Conservation (phyloP, 176 grass and related monocot species). For the Lolium rigidum region DNA sequence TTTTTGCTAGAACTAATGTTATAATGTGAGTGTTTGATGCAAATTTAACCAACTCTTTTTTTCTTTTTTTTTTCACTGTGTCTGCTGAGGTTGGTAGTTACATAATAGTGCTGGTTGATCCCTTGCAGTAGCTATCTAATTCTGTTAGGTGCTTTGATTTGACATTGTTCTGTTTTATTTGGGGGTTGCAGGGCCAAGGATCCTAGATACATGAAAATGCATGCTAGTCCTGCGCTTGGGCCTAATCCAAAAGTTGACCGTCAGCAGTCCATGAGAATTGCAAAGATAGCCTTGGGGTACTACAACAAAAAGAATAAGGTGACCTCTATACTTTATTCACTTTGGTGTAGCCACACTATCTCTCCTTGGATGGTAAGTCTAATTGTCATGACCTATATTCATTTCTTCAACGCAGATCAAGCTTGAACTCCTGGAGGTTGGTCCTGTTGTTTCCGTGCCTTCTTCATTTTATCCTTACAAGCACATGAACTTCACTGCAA, state of each 20-base stretch:
- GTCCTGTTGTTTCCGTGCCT: conserved; percentile 12
- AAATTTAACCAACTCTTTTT: neutral
- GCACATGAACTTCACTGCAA: conserved; percentile 32
- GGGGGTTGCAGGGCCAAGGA: neutral
- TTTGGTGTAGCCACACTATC: neutral
- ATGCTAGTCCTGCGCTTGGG: neutral
- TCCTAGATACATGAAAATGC: neutral
- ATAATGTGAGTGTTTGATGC: no score
- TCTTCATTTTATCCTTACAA: neutral
- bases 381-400: neutral
- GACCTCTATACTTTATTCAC: neutral
- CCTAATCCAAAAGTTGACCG: neutral
- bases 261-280: neutral
- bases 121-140: neutral
- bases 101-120: neutral
- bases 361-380: neutral
- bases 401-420: conserved; percentile 13
- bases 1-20: no score
- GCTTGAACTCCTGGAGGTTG: conserved; percentile 26
- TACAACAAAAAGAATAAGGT: conserved; percentile 22
- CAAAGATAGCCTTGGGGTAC: conserved; percentile 15
- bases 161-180: neutral
- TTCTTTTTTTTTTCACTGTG: no score
- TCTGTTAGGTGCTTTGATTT: neutral
- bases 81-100: neutral